Percentiles rank a stretch among this genome's conserved stretches.
Evolutionary conservation across 2,329 filamentous ascomycete species (phyloP).

Genomic region (Verticillium tricorpus): DNA sequence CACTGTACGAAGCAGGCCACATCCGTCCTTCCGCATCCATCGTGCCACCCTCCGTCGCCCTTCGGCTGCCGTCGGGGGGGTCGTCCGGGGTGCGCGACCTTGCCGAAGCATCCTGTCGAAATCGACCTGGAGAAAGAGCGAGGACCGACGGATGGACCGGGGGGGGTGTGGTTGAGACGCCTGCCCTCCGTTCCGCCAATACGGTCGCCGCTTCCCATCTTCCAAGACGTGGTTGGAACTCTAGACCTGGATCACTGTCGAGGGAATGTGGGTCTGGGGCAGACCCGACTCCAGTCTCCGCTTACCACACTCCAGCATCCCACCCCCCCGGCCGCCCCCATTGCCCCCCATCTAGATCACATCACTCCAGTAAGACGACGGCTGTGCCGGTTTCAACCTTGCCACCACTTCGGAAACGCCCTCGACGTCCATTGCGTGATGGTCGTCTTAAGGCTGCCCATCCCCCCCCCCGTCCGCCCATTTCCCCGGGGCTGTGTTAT

Average conservation of each 20-base stretch:
- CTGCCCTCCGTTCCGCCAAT: not conserved
- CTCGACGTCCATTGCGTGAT: conserved; percentile 2
- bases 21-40: not conserved
- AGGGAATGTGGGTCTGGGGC: not conserved
- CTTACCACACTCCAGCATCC: not conserved
- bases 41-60: not conserved
- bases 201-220: not conserved
- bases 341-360: not conserved
- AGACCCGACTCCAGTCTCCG: not conserved
- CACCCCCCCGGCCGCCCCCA: not conserved
- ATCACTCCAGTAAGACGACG: not conserved
- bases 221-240: not conserved
- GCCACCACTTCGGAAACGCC: conserved; percentile 3
- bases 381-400: conserved; percentile 3
- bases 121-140: not conserved
- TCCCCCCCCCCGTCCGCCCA: not conserved
- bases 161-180: not conserved
- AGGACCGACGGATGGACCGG: not conserved
- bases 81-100: not conserved
- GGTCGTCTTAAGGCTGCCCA: not conserved
- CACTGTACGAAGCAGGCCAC: not conserved
- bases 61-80: conserved; percentile 1
- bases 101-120: not conserved
- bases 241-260: not conserved
- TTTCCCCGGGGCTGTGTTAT: not conserved